Base-by-base conservation (phyloP, 2,329 filamentous ascomycete genomes). In the Metarhizium brunneum region DNA sequence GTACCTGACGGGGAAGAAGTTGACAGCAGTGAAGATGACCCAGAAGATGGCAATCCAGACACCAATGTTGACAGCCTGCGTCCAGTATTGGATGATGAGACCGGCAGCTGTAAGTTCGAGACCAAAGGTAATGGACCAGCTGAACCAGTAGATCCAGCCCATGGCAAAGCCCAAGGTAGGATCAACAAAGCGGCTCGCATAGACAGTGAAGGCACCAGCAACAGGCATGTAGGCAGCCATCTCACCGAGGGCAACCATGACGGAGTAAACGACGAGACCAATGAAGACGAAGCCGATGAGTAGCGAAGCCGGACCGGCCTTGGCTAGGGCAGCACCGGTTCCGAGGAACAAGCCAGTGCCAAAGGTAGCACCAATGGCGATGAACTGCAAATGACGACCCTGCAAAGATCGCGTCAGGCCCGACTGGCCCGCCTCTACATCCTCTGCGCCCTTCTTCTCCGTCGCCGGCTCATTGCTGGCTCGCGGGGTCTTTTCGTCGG, bases 81-180 rank as follows among this genome's bases (percentile, higher is more conserved):
- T 76, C 88, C 87, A 91, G 68, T 86, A 91, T 66, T 90, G 83
- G 59, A 91, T 87, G 55, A 91, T 87, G 50, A 90, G 73, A 5
- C 86, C 87, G 1, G 86, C 83, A 0, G 86, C 85, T 0, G 83
- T 87, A 43, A 91, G 75, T 65, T 92, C 87, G 8, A 90, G 78
- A 0, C 86, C 86, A 61, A 82, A 88, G 0, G 87, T 90, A 56
- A 86, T 82, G 18, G 83, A 78, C 86, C 85, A 92, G 42, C 80
- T 85, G 65, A 90, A 90, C 85, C 86, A 92, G 71, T 92, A 92
- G 57, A 89, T 84, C 87, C 87, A 92, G 20, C 88, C 88, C 79
- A 91, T 87, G 20, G 87, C 79, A 63, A 91, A 91, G 7, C 86
- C 87, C 50, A 90, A 74, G 55, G 84, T 84, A 11, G 82, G 84